Evolutionary conservation across 2,329 filamentous ascomycete species (phyloP), one percentile per base, ranked within the genome.

Genomic region (Microdochium trichocladiopsis): DNA sequence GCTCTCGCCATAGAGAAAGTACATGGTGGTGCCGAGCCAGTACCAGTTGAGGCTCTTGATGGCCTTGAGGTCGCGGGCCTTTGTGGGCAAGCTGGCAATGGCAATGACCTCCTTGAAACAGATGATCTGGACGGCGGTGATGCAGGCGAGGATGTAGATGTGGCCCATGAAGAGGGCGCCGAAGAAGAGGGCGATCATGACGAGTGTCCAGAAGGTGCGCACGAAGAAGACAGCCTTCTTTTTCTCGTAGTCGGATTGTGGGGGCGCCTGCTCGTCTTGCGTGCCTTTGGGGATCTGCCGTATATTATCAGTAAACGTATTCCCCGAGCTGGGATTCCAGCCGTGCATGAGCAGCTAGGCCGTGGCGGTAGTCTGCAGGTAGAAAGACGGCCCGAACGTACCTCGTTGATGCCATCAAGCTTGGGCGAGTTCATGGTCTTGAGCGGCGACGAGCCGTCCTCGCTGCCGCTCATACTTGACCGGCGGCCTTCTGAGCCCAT

Each of bases 31-130:
- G n/a, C 91, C 94, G 51, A 99, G 80, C 77, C 95, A 99, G 72
- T 99, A 99, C 94, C 94, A 99, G 72, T 97, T 97, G 62, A 99
- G 77, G 60, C 90, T 91, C 76, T 96, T 96, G 59, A 93, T 96
- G 62, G 95, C 95, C 54, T 88, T 88, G 55, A 99, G 78, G 67
- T 93, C 90, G 65, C 93, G 87, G 57, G 92, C 92, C 64, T 88
- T 86, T 69, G 90, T 95, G 51, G 94, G 92, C 8, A 97, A 90
- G 67, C 93, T 95, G 61, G 93, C 88, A 63, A 99, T 97, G 57
- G 93, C 92, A 66, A 99, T 97, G 63, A 99, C 94, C 73, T 99
- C 94, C 76, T 96, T 97, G 83, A 97, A 99, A 52, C 90, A 96
- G 61, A 99, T 82, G 68, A 99, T 93, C 73, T 99, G 94, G 55